phyloP scores from a whole-genome alignment of 1,139 yeast genomes.

The Candida buenavistaensis region DNA sequence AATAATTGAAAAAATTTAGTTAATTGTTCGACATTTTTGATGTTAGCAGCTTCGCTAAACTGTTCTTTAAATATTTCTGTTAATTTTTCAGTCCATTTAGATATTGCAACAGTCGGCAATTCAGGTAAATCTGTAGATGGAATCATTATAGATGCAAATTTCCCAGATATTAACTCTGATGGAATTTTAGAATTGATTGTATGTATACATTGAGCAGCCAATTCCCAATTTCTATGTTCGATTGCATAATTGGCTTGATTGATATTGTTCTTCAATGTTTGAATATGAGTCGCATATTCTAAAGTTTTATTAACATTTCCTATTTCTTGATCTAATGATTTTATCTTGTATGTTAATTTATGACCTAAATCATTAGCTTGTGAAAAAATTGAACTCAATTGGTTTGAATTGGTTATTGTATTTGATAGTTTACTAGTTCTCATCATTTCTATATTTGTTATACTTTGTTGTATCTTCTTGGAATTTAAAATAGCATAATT shows the following conservation, averaged over 20 bases:
- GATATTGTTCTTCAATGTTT: constrained; percentile 61
- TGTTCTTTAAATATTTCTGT: constrained; percentile 57
- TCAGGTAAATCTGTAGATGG: constrained; percentile 92
- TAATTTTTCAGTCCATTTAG: constrained; percentile 59
- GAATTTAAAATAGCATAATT: constrained; percentile 27
- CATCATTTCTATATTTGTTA: constrained; percentile 36
- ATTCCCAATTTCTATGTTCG: constrained; percentile 65
- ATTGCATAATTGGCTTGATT: constrained; percentile 70
- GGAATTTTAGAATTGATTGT: constrained; percentile 56
- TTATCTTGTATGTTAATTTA: constrained; percentile 66
- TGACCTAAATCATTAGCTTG: constrained; percentile 67
- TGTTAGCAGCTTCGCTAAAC: constrained; percentile 69
- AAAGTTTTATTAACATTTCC: constrained; percentile 65
- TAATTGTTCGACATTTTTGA: constrained; percentile 64
- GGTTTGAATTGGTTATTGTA: constrained; percentile 41
- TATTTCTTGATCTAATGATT: constrained; percentile 70
- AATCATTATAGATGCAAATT: constrained; percentile 78
- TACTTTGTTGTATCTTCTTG: constrained; percentile 36
- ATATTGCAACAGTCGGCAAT: constrained; percentile 59
- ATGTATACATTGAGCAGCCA: constrained; percentile 66
- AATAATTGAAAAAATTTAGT: constrained; percentile 82
- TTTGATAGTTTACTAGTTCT: constrained; percentile 41
- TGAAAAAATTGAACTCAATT: constrained; percentile 51
- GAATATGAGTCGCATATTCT: constrained; percentile 64
- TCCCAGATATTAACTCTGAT: constrained; percentile 52